These are phyloP conservation scores for Venturia carpophila DNA, from an alignment of 2,329 filamentous ascomycete species.

Conservation along the genomic window DNA sequence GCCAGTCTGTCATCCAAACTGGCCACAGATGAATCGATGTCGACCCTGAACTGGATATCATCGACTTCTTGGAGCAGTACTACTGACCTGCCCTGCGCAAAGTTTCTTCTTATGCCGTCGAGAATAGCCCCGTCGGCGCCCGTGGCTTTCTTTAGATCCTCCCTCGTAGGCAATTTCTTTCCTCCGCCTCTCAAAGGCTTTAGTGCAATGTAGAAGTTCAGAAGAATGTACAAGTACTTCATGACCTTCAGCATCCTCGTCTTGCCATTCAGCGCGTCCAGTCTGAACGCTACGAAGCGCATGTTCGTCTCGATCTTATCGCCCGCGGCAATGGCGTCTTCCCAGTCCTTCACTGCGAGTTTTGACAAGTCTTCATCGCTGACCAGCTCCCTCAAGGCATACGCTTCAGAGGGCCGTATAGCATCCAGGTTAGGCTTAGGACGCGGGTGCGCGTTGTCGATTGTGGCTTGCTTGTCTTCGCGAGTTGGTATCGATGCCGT, in stretches of 20 bases:
- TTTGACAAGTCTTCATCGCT: slow-evolving; percentile 55
- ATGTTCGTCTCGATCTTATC: slow-evolving; percentile 51
- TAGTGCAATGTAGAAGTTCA: slow-evolving; percentile 41
- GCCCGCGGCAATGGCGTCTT: slow-evolving; percentile 54
- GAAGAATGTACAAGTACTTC: slow-evolving; percentile 41
- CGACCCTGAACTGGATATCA: background rate
- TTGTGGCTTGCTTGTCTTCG: slow-evolving; percentile 55
- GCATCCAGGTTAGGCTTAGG: slow-evolving; percentile 62
- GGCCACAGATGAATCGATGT: background rate
- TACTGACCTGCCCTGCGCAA: slow-evolving; percentile 48
- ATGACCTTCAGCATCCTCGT: slow-evolving; percentile 45
- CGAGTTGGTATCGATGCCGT: slow-evolving; percentile 49
- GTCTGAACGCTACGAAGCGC: slow-evolving; percentile 57
- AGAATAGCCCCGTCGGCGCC: slow-evolving; percentile 55
- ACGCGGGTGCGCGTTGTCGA: slow-evolving; percentile 63
- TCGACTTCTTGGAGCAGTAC: background rate
- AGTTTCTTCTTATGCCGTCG: slow-evolving; percentile 60
- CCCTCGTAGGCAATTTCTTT: slow-evolving; percentile 50
- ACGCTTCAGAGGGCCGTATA: slow-evolving; percentile 62
- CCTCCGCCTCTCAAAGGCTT: slow-evolving; percentile 29
- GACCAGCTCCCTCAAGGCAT: slow-evolving; percentile 58
- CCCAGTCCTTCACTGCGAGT: slow-evolving; percentile 67
- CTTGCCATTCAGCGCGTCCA: slow-evolving; percentile 48
- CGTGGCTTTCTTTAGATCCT: slow-evolving; percentile 51
- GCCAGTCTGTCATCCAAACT: background rate